Base-by-base conservation (phyloP, 768 basidiomycete species). In the Neoboletus brunneissimus region DNA sequence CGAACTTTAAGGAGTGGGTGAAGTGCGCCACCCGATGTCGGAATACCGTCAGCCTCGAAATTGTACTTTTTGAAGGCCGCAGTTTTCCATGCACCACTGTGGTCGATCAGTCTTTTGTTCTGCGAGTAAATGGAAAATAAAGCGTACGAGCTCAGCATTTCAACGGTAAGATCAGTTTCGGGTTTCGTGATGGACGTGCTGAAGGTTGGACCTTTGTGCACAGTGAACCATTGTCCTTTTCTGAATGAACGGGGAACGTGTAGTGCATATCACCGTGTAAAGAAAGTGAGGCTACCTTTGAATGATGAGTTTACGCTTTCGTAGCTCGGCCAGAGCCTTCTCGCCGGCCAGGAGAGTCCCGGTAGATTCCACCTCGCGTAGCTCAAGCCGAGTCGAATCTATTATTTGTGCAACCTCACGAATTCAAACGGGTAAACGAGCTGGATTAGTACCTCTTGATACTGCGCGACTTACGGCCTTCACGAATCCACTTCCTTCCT, bases 51-150 rank as follows among this genome's bases (percentile, higher is more conserved):
- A 0, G 97, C 95, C 63, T 96, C 94, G 64, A 98, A 98, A 75
- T 99, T 99, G 76, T 98, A 99, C 72, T 95, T 94, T 72, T 99
- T 99, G 82, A 91, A 99, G 10, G 80, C 81, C 1, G 96, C 82
- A 0, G 85, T 87, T 73, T 97, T 95, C 97, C 97, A 98, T 18
- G 91, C 77, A 8, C 95, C 97, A 38, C 96, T 98, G 64, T 6
- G 20, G 16, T 37, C 23, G 29, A 51, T 62, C 54, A 60, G 57
- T 29, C 6, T 25, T 35, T 11, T 31, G 38, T 45, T 25, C 4
- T 20, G 44, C 53, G 43, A 9, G 1, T 41, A 35, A 35, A 9
- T 4, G 43, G 37, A 37, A 40, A 58, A 0, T n/a, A 34, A 38
- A 32, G 23, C 90, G 43, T 66, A 98, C 96, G 91, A 91, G 51